Evolutionary conservation across 2,329 filamentous ascomycete genomes (phyloP).

Genomic region (Akanthomyces uredinophilus): DNA sequence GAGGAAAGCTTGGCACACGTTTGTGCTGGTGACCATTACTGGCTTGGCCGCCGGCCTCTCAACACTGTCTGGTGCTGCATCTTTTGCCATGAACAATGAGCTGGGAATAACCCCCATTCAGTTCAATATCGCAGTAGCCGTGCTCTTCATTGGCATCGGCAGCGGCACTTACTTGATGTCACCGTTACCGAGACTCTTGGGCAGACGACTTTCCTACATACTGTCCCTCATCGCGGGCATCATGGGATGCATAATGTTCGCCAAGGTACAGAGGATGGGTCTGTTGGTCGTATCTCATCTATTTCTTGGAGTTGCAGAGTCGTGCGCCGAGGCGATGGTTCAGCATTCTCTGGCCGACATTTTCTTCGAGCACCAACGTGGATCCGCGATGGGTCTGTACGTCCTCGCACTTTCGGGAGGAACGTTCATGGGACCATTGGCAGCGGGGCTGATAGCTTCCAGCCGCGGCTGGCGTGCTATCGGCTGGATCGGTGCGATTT

Average conservation of each 20-base stretch:
- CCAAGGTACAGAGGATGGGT: slow-evolving; percentile 34
- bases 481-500: slow-evolving; percentile 45
- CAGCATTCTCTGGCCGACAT: slow-evolving; percentile 54
- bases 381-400: slow-evolving; percentile 49
- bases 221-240: slow-evolving; percentile 45
- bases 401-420: slow-evolving; percentile 51
- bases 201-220: slow-evolving; percentile 49
- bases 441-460: slow-evolving; percentile 46
- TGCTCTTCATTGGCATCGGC: slow-evolving; percentile 51
- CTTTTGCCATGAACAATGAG: slow-evolving; percentile 44
- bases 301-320: slow-evolving; percentile 53
- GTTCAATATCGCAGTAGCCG: slow-evolving; percentile 53
- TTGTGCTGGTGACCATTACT: slow-evolving; percentile 48
- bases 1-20: slow-evolving; percentile 46
- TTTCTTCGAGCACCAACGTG: slow-evolving; percentile 53
- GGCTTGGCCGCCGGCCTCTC: slow-evolving; percentile 51
- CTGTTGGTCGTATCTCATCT: slow-evolving; percentile 52
- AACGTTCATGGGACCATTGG: slow-evolving; percentile 49
- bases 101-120: slow-evolving; percentile 46
- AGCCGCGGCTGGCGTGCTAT: slow-evolving; percentile 52
- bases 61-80: slow-evolving; percentile 49
- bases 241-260: slow-evolving; percentile 50
- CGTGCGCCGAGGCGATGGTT: slow-evolving; percentile 50
- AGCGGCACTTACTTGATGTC: slow-evolving; percentile 50
- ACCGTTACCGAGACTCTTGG: slow-evolving; percentile 49